These are phyloP conservation scores for Neurospora cerealis DNA, from an alignment of 495 filamentous ascomycete genomes.

Conservation along the genomic window DNA sequence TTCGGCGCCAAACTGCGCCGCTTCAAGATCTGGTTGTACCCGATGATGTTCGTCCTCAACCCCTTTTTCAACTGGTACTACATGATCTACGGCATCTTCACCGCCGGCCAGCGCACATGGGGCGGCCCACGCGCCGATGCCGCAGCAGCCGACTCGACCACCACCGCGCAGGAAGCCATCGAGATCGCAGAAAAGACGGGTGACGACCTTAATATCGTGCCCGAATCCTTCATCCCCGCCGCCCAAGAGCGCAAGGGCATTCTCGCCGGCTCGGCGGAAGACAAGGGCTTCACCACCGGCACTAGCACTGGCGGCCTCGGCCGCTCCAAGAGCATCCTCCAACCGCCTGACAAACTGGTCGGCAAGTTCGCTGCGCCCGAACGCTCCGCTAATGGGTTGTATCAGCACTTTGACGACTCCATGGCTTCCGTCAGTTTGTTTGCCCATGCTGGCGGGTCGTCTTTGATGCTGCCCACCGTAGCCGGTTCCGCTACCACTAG, in stretches of 20 bases:
- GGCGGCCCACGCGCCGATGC: constrained; percentile 92
- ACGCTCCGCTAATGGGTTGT: constrained; percentile 50
- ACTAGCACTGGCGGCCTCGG: constrained; percentile 6
- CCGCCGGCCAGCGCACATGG: constrained; percentile 92
- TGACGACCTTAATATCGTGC: constrained; percentile 86
- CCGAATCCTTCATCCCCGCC: constrained; percentile 77
- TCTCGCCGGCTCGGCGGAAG: constrained; percentile 23
- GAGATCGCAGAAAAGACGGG: constrained; percentile 69
- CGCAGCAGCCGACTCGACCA: constrained; percentile 66
- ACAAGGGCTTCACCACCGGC: constrained; percentile 10
- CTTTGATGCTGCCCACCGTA: neutral
- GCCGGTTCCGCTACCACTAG: neutral
- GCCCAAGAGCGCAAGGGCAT: constrained; percentile 35
- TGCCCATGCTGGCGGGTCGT: neutral
- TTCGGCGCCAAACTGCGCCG: constrained; percentile 80
- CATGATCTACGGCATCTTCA: constrained; percentile 84
- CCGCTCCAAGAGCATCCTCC: constrained; percentile 43
- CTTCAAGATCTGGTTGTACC: constrained; percentile 90
- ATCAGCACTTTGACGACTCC: constrained; percentile 53
- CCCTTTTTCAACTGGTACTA: constrained; percentile 99
- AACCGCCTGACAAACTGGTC: constrained; percentile 63
- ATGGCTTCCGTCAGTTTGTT: constrained; percentile 35
- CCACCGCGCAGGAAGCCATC: constrained; percentile 74
- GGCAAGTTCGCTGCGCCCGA: constrained; percentile 59
- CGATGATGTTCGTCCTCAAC: constrained; percentile 90